Evolutionary conservation across 192 early-diverging fungal genomes (phyloP), one percentile per base, ranked within the genome.

Genomic region (Podila epicladia): DNA sequence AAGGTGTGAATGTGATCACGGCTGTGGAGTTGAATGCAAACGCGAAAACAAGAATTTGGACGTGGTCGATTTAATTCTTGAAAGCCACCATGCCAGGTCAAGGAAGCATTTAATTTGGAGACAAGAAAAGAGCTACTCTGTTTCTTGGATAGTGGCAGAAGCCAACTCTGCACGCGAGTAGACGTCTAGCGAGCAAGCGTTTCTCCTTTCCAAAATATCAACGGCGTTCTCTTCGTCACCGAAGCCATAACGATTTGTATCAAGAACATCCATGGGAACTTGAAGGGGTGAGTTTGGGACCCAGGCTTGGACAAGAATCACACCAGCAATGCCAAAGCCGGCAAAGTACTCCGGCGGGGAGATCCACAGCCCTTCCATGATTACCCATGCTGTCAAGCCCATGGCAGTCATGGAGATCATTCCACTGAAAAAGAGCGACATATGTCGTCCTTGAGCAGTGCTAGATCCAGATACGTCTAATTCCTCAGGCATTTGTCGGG

Each of bases 101-200:
- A 55, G 4, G 3, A 55, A 24, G 51, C 53, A 55, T 55, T 55
- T 55, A 20, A 5, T 55, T 55, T 24, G 24, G 24, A 2, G 53
- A 3, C 53, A n/a, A n/a, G 3, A 55, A 24, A 11, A 4, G 15
- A 45, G 7, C 41, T 45, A 45, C 15, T 45, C 41, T 45, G 15
- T 45, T 12, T 3, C 12, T 45, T 4, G 11, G 13, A 12, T 15
- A 17, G 11, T 45, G 41, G 41, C 15, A 17, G 13, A 15, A 5
- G 38, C 29, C 1, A 29, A 69, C 5, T 66, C 74, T 62, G 48
- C 69, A 6, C 74, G 67, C 17, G 24, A 64, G 41, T 33, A 66
- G 58, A 65, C 68, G 19, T 77, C 74, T 11, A 77, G n/a, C 11
- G 74, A 77, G 24, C 74, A 77, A 0, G 74, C 74, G 48, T 77